Evolutionary conservation across 371 early-diverging fungal genomes (phyloP).

Genomic region (Mortierella sp.): DNA sequence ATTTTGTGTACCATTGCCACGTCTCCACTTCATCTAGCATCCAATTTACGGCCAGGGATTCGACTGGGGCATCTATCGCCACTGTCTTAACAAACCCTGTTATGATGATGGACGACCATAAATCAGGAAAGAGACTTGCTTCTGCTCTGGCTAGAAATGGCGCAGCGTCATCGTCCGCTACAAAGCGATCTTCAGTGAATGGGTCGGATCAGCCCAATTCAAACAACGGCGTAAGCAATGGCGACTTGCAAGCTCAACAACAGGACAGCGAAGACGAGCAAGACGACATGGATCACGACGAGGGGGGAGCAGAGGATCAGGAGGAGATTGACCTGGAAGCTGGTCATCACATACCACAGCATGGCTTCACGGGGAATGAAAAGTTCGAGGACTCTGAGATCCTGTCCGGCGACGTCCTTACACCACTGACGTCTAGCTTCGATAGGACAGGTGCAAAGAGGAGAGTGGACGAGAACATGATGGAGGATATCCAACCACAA

Average conservation of each 20-base stretch:
- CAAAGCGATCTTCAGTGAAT: conserved; percentile 2
- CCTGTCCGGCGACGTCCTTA: conserved; percentile 27
- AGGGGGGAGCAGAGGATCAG: conserved; percentile 22
- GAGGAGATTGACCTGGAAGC: conserved; percentile 49
- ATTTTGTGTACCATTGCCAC: not conserved
- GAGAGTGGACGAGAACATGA: conserved; percentile 32
- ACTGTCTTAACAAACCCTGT: conserved; percentile 90
- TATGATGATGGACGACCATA: conserved; percentile 97
- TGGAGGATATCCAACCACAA: conserved; percentile 39
- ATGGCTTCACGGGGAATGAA: conserved; percentile 2
- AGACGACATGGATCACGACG: conserved; percentile 43
- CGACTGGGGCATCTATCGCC: conserved; percentile 74
- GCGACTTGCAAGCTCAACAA: not conserved
- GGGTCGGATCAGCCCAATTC: conserved; percentile 5
- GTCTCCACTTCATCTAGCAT: conserved; percentile 54
- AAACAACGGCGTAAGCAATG: not conserved
- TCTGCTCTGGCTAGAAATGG: conserved; percentile 36
- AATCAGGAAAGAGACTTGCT: conserved; percentile 73
- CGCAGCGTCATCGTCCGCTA: conserved; percentile 13
- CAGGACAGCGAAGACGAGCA: conserved; percentile 35
- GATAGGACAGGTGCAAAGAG: conserved; percentile 39
- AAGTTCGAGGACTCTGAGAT: conserved; percentile 34
- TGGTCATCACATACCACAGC: conserved; percentile 26
- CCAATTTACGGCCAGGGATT: conserved; percentile 82
- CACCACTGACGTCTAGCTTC: conserved; percentile 17